phyloP scores from a whole-genome alignment of 1,284 basidiomycete genomes.

The Cutaneotrichosporon sp. region DNA sequence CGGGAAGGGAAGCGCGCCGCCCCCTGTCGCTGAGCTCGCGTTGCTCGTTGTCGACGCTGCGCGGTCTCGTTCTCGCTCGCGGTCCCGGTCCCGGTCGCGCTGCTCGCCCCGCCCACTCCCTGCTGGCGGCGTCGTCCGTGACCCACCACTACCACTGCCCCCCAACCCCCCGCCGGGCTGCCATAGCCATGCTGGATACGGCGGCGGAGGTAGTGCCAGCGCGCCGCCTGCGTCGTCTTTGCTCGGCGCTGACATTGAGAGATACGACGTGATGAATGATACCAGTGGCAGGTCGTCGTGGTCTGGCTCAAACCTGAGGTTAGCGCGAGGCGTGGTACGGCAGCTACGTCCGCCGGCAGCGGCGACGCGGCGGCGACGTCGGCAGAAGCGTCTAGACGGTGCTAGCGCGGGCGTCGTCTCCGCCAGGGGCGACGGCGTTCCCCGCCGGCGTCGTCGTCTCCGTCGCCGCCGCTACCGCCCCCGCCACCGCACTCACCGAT shows the following conservation, averaged over 20 bases:
- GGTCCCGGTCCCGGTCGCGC: too few relatives aligned
- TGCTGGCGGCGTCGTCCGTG: neutral
- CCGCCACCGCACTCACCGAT: slow-evolving; percentile 23
- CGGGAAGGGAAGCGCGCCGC: slow-evolving; percentile 32
- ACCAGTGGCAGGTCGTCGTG: slow-evolving; percentile 40
- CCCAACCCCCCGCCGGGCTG: neutral
- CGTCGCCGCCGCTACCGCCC: too few relatives aligned
- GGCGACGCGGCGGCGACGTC: neutral
- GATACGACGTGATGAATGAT: slow-evolving; percentile 35
- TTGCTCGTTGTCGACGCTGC: slow-evolving; percentile 5
- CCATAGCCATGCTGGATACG: slow-evolving; percentile 45
- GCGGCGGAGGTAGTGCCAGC: slow-evolving; percentile 30
- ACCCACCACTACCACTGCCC: too few relatives aligned
- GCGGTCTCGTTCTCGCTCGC: slow-evolving; percentile 7
- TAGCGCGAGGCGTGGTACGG: neutral
- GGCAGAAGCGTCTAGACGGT: neutral
- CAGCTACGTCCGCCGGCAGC: neutral
- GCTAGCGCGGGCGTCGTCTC: too few relatives aligned
- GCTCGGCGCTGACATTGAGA: slow-evolving; percentile 15
- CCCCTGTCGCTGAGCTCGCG: slow-evolving; percentile 6
- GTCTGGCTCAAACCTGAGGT: slow-evolving; percentile 37
- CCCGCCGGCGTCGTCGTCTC: too few relatives aligned
- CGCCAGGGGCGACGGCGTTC: too few relatives aligned
- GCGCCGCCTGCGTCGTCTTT: slow-evolving; percentile 20
- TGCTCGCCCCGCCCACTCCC: slow-evolving; percentile 1